Percentiles rank a stretch among this genome's conserved stretches.
phyloP scores from a whole-genome alignment of 2,329 filamentous ascomycete species.

The Scedosporium apiospermum region DNA sequence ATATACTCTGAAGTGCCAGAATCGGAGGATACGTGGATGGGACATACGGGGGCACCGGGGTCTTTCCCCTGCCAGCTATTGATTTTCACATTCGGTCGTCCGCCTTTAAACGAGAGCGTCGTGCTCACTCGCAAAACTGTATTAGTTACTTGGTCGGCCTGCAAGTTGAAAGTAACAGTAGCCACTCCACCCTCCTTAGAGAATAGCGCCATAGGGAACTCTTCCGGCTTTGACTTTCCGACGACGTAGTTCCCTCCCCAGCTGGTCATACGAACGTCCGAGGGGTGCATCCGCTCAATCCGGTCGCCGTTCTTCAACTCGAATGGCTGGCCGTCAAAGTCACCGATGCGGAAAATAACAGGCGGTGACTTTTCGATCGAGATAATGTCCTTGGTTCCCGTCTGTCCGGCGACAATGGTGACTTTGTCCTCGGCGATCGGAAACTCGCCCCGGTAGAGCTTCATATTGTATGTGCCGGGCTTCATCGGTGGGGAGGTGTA shows the following conservation, averaged over 20 bases:
- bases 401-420: constrained; percentile 37
- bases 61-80: constrained; percentile 41
- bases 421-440: constrained; percentile 40
- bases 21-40: too few relatives aligned
- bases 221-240: constrained; percentile 37
- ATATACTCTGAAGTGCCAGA: too few relatives aligned
- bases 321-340: constrained; percentile 54
- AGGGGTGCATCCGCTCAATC: constrained; percentile 59
- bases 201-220: constrained; percentile 59
- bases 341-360: constrained; percentile 54
- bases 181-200: constrained; percentile 48
- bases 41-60: constrained; percentile 45
- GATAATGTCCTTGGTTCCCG: constrained; percentile 39
- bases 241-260: constrained; percentile 56
- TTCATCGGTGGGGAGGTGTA: constrained; percentile 60
- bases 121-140: constrained; percentile 53
- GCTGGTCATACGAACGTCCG: constrained; percentile 51
- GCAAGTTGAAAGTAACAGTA: constrained; percentile 50
- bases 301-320: constrained; percentile 60
- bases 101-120: constrained; percentile 52
- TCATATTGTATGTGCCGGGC: constrained; percentile 57
- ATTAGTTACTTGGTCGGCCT: constrained; percentile 38
- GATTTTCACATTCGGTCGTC: constrained; percentile 44
- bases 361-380: constrained; percentile 33
- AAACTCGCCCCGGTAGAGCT: constrained; percentile 52